These are phyloP conservation scores for Leccinum imitatum DNA, from an alignment of 768 basidiomycete species.

Conservation along the genomic window DNA sequence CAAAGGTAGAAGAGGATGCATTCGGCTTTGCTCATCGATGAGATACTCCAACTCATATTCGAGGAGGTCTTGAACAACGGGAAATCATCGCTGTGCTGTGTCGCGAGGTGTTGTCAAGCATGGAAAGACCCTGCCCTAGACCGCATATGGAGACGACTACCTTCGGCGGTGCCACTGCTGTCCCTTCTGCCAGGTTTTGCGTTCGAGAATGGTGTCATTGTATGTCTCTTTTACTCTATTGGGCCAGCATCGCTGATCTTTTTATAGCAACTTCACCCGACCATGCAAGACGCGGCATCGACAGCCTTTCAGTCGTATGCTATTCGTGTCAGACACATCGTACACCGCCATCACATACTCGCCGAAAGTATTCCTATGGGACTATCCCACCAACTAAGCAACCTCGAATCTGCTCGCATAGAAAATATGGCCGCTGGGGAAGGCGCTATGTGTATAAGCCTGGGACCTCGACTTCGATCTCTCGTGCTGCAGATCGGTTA, in stretches of 20 bases:
- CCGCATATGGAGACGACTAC: slow-evolving; percentile 42
- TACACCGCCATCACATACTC: slow-evolving; percentile 19
- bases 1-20: slow-evolving; percentile 37
- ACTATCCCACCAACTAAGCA: slow-evolving; percentile 7
- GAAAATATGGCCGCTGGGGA: slow-evolving; percentile 16
- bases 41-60: slow-evolving; percentile 47
- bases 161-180: slow-evolving; percentile 42
- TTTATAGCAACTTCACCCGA: slow-evolving; percentile 13
- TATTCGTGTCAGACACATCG: slow-evolving; percentile 25
- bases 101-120: slow-evolving; percentile 44
- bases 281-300: not conserved
- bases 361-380: slow-evolving; percentile 9
- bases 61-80: slow-evolving; percentile 30
- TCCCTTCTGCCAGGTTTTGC: slow-evolving; percentile 31
- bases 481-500: slow-evolving; percentile 37
- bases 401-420: slow-evolving; percentile 24
- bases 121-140: slow-evolving; percentile 53
- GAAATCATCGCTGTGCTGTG: slow-evolving; percentile 31
- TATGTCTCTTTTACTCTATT: slow-evolving; percentile 4
- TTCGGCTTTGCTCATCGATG: slow-evolving; percentile 45
- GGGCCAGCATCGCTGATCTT: not conserved
- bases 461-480: slow-evolving; percentile 34
- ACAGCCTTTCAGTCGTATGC: slow-evolving; percentile 23
- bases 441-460: slow-evolving; percentile 23
- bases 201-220: slow-evolving; percentile 10